These are phyloP conservation scores for Salix arbutifolia DNA, from an alignment of 345 rosid genomes.

Conservation along the genomic window DNA sequence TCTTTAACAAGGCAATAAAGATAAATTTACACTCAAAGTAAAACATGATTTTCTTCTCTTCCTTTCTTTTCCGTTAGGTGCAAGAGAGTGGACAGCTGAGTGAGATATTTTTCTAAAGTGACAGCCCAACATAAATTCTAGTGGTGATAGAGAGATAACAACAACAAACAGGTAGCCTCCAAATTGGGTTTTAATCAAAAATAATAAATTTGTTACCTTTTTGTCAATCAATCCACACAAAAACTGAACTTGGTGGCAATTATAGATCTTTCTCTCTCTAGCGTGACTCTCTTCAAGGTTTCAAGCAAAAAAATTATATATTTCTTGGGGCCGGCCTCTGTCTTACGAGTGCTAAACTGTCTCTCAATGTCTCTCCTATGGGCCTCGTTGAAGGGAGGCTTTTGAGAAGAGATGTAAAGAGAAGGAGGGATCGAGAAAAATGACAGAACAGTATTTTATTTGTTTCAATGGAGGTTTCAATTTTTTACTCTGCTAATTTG, in stretches of 20 bases:
- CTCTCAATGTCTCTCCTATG: background rate
- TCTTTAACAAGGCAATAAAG: slow-evolving; percentile 5
- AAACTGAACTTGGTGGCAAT: background rate
- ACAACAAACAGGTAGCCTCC: background rate
- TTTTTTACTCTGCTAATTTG: background rate
- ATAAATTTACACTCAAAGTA: slow-evolving; percentile 19
- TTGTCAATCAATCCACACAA: background rate
- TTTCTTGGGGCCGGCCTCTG: background rate
- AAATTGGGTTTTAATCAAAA: background rate
- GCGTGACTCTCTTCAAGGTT: background rate
- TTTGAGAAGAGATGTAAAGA: background rate
- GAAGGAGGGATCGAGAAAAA: background rate
- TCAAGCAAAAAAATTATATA: background rate
- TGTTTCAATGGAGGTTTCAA: background rate
- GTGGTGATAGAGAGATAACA: slow-evolving; percentile 9
- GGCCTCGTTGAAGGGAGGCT: background rate
- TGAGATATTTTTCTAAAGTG: slow-evolving; percentile 5
- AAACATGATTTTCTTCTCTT: background rate
- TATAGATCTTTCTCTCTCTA: background rate
- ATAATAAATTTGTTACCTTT: background rate
- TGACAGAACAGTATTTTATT: background rate
- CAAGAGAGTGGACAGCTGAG: slow-evolving; percentile 2
- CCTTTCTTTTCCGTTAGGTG: slow-evolving; percentile 12
- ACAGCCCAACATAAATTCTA: slow-evolving; percentile 16
- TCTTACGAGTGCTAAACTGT: background rate